Evolutionary conservation across 2,329 filamentous ascomycete species (phyloP).

Genomic region (Apiospora pterosperma): DNA sequence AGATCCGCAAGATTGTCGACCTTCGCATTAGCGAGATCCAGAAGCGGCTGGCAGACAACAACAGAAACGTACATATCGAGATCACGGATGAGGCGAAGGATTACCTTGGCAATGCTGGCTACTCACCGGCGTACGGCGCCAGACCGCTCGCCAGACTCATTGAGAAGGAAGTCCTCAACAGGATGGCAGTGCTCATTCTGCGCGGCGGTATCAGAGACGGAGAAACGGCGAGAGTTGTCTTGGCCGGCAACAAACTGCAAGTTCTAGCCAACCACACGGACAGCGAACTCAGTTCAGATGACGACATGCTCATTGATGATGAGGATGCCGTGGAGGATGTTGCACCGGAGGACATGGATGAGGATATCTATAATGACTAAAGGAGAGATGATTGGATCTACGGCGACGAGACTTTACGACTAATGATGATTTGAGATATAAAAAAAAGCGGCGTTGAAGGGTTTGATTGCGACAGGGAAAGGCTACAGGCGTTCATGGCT

Average conservation of each 20-base stretch:
- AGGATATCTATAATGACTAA: slow-evolving; percentile 48
- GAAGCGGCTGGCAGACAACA: slow-evolving; percentile 81
- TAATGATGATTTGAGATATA: neutral
- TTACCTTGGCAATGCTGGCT: slow-evolving; percentile 86
- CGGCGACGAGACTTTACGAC: neutral
- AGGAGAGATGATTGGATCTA: neutral
- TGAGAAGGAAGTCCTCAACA: slow-evolving; percentile 95
- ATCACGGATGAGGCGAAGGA: slow-evolving; percentile 84
- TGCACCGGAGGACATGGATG: slow-evolving; percentile 56
- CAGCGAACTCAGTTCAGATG: slow-evolving; percentile 52
- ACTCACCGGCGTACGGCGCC: slow-evolving; percentile 93
- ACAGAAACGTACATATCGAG: slow-evolving; percentile 80
- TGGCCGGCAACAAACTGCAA: slow-evolving; percentile 74
- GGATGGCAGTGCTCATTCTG: slow-evolving; percentile 85
- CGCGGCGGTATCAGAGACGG: slow-evolving; percentile 82
- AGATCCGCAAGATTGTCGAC: slow-evolving; percentile 96
- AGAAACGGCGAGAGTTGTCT: slow-evolving; percentile 74
- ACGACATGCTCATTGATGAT: slow-evolving; percentile 71
- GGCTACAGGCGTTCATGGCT: neutral
- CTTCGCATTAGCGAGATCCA: slow-evolving; percentile 85
- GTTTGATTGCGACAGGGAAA: neutral
- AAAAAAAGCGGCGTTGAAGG: neutral
- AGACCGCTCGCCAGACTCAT: slow-evolving; percentile 85
- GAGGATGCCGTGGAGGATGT: slow-evolving; percentile 72
- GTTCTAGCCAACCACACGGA: slow-evolving; percentile 79